Base-by-base conservation (phyloP, 129 eudicot genomes). In the Smallanthus sonchifolius region DNA sequence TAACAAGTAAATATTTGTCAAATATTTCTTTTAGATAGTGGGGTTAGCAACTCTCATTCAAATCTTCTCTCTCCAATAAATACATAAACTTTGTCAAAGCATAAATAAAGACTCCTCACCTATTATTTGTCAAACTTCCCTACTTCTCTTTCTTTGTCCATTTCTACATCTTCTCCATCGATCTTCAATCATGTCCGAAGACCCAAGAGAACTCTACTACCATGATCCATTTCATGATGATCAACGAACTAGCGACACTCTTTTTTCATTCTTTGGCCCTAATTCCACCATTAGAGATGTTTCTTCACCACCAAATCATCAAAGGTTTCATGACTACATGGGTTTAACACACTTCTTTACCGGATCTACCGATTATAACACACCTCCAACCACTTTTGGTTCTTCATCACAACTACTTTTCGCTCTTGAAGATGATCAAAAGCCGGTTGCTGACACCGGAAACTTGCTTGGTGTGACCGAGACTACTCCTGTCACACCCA, bases 401-500 rank as follows among this genome's bases (percentile, higher is more conserved):
- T 61, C 86, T 32, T 56, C 88, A 6, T 56, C 83, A 3, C 83
- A 82, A 28, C 73, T 77, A 24, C 67, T 60, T 43, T 79, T 85
- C 30, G 42, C 42, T 17, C 71, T 32, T 42, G 80, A 75, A 47
- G 84, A 78, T 35, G 86, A 82, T 45, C 82, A 73, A 40, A 89
- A 74, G 62, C 74, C 82, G 52, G 45, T 16, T 45, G 15, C 28
- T 14, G 70, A 47, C 38, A 63, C 54, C 14, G 45, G 72, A 73
- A 61, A 52, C 78, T 82, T 51, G 81, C 77, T 67, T 69, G 69
- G 69, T 35, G 86, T 77, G 13, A 54, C 64, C 15, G 73, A 75
- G 35, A 87, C 66, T 43, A 78, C 79, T 43, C 89, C 96, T 3
- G 84, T 84, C 10, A 92, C 96, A 14, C 98, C 96, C 1, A 89